Evolutionary conservation across 2,329 filamentous ascomycete genomes (phyloP).

Genomic region (Aspergillus hortae): DNA sequence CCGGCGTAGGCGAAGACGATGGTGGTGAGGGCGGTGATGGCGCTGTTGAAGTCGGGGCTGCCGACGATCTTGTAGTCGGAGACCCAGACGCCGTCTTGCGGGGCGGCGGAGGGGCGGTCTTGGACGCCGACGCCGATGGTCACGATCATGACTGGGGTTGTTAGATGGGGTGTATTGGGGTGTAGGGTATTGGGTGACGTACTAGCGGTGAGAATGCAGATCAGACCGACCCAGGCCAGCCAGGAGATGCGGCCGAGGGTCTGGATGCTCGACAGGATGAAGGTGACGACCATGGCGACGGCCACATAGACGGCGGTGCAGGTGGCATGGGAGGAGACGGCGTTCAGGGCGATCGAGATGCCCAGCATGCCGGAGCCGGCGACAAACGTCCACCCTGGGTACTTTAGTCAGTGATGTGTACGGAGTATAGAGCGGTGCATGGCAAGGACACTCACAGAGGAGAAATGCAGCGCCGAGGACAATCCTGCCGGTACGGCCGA

Average conservation of each 20-base stretch:
- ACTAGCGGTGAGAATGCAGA: slow-evolving; percentile 16
- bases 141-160: slow-evolving; percentile 16
- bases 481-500: slow-evolving; percentile 51
- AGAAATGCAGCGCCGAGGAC: slow-evolving; percentile 32
- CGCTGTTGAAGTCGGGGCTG: slow-evolving; percentile 16
- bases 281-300: slow-evolving; percentile 21
- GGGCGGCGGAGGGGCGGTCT: slow-evolving; percentile 31
- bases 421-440: not conserved
- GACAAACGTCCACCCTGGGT: slow-evolving; percentile 33
- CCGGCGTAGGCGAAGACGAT: slow-evolving; percentile 23
- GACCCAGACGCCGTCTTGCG: slow-evolving; percentile 21
- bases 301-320: slow-evolving; percentile 25
- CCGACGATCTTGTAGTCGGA: slow-evolving; percentile 24
- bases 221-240: slow-evolving; percentile 34
- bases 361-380: slow-evolving; percentile 43
- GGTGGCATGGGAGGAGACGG: slow-evolving; percentile 37
- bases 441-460: slow-evolving; percentile 11
- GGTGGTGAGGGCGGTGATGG: slow-evolving; percentile 19
- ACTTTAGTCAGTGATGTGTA: not conserved
- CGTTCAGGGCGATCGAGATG: slow-evolving; percentile 41
- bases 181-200: slow-evolving; percentile 2
- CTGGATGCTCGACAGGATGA: slow-evolving; percentile 29
- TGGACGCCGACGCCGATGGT: slow-evolving; percentile 28
- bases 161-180: not conserved
- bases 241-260: slow-evolving; percentile 32